Evolutionary conservation across 2,329 filamentous ascomycete genomes (phyloP).

Genomic region (Cytospora mali): DNA sequence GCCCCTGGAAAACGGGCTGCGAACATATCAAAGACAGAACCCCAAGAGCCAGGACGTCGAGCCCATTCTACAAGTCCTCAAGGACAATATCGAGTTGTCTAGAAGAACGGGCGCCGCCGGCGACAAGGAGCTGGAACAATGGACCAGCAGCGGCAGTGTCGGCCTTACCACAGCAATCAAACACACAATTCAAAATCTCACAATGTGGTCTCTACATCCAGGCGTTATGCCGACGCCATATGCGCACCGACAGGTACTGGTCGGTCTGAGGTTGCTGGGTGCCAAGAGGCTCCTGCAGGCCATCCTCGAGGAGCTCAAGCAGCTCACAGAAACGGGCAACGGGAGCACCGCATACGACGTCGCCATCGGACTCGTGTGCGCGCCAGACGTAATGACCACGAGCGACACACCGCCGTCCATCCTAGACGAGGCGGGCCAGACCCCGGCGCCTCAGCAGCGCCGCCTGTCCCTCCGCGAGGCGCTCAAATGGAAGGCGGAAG

Average conservation of each 20-base stretch:
- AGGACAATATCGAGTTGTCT: conserved; percentile 58
- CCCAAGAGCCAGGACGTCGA: conserved; percentile 71
- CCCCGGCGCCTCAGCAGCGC: conserved; percentile 45
- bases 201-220: conserved; percentile 67
- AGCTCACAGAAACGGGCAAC: conserved; percentile 61
- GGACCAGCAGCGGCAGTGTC: conserved; percentile 59
- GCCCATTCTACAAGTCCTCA: conserved; percentile 67
- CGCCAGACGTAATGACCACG: conserved; percentile 58
- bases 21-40: conserved; percentile 66
- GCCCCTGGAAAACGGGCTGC: conserved; percentile 67
- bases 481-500: conserved; percentile 60
- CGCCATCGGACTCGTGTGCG: conserved; percentile 68
- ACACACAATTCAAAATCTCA: conserved; percentile 62
- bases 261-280: conserved; percentile 62
- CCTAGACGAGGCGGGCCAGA: conserved; percentile 39
- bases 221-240: conserved; percentile 64
- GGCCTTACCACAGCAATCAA: conserved; percentile 62
- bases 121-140: conserved; percentile 68
- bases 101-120: conserved; percentile 65
- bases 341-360: conserved; percentile 65
- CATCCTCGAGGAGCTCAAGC: conserved; percentile 68
- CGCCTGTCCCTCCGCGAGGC: conserved; percentile 62
- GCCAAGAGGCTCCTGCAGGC: conserved; percentile 61
- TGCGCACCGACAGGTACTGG: conserved; percentile 70
- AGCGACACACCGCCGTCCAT: conserved; percentile 42